A percentile compares a stretch with the other conserved stretches of the same genome.
phyloP scores from a whole-genome alignment of 805 yeast genomes.

The Diddensiella transvaalensis region DNA sequence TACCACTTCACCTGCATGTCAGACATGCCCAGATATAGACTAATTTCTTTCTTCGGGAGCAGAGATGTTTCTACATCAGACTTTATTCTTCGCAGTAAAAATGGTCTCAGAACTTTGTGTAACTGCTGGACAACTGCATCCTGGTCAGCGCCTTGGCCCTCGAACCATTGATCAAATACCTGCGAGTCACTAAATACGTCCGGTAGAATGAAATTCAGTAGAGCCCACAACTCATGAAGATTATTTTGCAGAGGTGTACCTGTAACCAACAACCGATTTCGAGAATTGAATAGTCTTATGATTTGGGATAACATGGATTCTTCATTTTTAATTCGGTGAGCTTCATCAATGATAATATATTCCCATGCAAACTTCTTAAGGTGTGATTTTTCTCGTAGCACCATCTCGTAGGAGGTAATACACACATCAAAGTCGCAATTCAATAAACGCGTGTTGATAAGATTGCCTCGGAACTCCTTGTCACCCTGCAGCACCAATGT shows the following conservation, averaged over 20 bases:
- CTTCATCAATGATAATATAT: constrained; percentile 91
- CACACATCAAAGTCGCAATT: constrained; percentile 83
- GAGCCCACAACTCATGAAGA: constrained; percentile 94
- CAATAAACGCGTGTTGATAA: constrained; percentile 58
- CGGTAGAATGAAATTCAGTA: constrained; percentile 82
- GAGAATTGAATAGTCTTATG: constrained; percentile 81
- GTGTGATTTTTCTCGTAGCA: constrained; percentile 78
- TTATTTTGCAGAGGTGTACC: constrained; percentile 97
- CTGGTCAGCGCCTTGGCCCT: constrained; percentile 51
- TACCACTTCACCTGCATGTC: constrained; percentile 95
- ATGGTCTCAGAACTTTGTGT: constrained; percentile 85
- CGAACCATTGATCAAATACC: constrained; percentile 91
- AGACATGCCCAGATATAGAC: constrained; percentile 90
- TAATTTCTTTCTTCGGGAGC: constrained; percentile 85
- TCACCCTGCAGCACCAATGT: constrained; percentile 84
- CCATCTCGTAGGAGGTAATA: constrained; percentile 90
- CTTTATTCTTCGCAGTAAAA: constrained; percentile 82
- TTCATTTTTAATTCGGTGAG: constrained; percentile 94
- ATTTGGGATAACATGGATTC: constrained; percentile 89
- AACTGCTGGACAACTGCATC: constrained; percentile 83
- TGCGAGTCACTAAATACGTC: constrained; percentile 93
- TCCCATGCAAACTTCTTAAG: constrained; percentile 88
- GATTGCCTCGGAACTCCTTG: constrained; percentile 67
- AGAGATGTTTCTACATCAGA: constrained; percentile 89
- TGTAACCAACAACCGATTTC: constrained; percentile 79